Percentiles rank a stretch among this genome's conserved stretches.
phyloP scores from a whole-genome alignment of 2,329 filamentous ascomycete genomes.

The Calonectria pseudoreteaudii region DNA sequence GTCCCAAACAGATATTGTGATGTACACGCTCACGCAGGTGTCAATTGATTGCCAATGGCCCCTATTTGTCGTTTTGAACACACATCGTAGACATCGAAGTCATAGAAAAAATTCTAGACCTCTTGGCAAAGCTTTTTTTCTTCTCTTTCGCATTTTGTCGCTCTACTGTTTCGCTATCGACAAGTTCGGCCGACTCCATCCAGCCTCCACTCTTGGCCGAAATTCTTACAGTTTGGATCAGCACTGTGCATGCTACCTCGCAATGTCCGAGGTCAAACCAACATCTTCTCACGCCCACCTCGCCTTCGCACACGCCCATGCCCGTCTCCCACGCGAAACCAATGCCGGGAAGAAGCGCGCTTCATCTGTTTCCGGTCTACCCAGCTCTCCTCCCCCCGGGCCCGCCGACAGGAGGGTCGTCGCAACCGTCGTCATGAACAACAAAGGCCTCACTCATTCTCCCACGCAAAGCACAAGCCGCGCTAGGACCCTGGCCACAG shows the following conservation, averaged over 20 bases:
- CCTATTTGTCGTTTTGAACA: conserved; percentile 4
- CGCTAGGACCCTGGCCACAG: conserved; percentile 20
- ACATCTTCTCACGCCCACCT: conserved; percentile 13
- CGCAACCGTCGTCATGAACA: conserved; percentile 29
- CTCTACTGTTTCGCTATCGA: conserved; percentile 12
- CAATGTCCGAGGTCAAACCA: conserved; percentile 2
- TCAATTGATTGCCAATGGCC: conserved; percentile 1
- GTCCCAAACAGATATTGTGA: background rate
- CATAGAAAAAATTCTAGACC: background rate
- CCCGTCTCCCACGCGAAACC: conserved; percentile 32
- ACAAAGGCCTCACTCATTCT: conserved; percentile 35
- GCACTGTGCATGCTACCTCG: conserved; percentile 20
- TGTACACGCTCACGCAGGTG: background rate
- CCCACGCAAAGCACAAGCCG: conserved; percentile 18
- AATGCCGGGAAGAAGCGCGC: conserved; percentile 41
- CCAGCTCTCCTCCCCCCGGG: conserved; percentile 12
- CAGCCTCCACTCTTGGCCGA: conserved; percentile 15
- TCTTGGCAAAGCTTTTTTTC: conserved; percentile 10
- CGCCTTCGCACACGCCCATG: conserved; percentile 17
- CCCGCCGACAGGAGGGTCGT: conserved; percentile 21
- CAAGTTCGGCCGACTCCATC: conserved; percentile 19
- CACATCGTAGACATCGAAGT: background rate
- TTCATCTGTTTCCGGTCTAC: conserved; percentile 36
- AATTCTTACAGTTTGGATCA: conserved; percentile 7
- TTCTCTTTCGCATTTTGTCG: background rate